Base-by-base conservation (phyloP, 176 grass and related monocot genomes). In the Hyparrhenia diplandra region DNA sequence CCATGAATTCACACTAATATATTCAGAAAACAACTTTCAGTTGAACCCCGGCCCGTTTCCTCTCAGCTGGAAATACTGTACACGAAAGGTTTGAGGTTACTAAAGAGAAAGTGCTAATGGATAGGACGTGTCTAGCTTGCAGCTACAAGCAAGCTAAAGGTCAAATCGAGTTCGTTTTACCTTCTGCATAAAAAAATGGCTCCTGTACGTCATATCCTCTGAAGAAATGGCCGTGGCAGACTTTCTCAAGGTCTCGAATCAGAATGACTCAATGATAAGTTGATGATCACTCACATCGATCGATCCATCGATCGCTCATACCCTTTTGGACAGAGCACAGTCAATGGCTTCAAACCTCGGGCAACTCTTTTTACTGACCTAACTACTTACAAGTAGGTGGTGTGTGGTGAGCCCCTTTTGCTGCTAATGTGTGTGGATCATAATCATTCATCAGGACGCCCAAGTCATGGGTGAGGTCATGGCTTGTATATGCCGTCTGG, bases 311-410 rank as follows among this genome's bases (percentile, higher is more conserved):
- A 20, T 52, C 32, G 1, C 47, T 28, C 41, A 18, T n/a, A 6
- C 43, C 70, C 40, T 68, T 87, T 78, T 41, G 42, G 21, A 49
- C 31, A 32, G 31, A 32, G 31, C 4, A 30, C 71, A 31, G 77
- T 85, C 82, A 65, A 81, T 85, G 72, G 72, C 87, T 89, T 89
- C 82, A 85, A 82, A 81, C 65, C 46, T 71, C 41, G 64, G 77
- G 82, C 77, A 89, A 85, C 28, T 54, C 76, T 85, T 80, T n/a
- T 81, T 65, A 64, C 71, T 63, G 47, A 76, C 82, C 87, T 34
- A 71, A 63, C 41, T 75, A 10, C 39, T 85, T 81, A 85, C 37
- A 37, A 75, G 55, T 21, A 55, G 21, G 52, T 55, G 52, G 52
- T 54, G 49, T 51, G 45, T 80, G 24, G 43, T 24, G 63, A 54